Conservation (phyloP, 441 rosid genomes). For the Euphorbia celastroides region DNA sequence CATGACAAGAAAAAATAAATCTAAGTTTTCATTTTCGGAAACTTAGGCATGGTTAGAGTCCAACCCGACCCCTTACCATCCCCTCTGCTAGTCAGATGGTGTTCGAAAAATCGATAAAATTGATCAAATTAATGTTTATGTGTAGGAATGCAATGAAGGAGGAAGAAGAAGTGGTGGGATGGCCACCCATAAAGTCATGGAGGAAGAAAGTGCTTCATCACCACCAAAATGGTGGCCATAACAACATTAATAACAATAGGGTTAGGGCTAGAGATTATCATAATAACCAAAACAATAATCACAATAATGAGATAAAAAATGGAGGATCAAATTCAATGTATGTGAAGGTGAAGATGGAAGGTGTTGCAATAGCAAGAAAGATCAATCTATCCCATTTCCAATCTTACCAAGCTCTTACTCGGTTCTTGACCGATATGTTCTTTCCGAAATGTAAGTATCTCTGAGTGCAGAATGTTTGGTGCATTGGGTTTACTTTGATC, state of each 20-base stretch:
- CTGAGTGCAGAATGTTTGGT: no score
- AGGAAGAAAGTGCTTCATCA: conserved; percentile 36
- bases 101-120: neutral
- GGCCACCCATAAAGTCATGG: conserved; percentile 59
- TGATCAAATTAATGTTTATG: neutral
- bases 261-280: neutral
- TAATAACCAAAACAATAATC: neutral
- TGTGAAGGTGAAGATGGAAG: conserved; percentile 60
- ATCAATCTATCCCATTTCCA: conserved; percentile 29
- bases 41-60: no score
- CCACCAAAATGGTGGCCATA: conserved; percentile 16
- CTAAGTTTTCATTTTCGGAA: no score
- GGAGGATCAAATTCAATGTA: conserved; percentile 21
- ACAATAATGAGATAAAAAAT: neutral
- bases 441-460: conserved; percentile 26
- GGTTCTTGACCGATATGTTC: conserved; percentile 35
- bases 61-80: no score
- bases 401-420: conserved; percentile 30
- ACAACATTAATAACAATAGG: conserved; percentile 11
- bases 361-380: conserved; percentile 42
- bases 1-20: no score
- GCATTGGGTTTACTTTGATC: no score
- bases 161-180: conserved; percentile 33
- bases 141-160: conserved; percentile 12
- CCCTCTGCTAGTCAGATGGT: neutral